Base-by-base conservation (phyloP, 2,329 filamentous ascomycete genomes). In the Chaetothyriales sp. region DNA sequence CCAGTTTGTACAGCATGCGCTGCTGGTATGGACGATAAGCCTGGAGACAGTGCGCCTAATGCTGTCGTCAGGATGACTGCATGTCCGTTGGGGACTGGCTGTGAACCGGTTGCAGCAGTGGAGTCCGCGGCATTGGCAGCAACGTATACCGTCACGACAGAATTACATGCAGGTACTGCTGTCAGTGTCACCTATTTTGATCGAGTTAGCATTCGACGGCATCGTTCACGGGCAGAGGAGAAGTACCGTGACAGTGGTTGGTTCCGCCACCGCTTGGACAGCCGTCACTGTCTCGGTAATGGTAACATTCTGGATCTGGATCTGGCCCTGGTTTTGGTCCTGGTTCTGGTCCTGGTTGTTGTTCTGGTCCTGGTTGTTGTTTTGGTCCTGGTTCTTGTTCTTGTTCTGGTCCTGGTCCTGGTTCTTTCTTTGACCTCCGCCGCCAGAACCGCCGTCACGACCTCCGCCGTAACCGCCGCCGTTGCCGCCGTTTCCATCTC, bases 11-110 rank as follows among this genome's bases (percentile, higher is more conserved):
- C 48, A 2, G 57, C 57, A 15, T 56, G 49, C 9, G 55, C 43
- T 12, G 53, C 53, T 18, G 57, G 57, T 20, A 59, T 57, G 8
- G 54, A 57, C 7, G 57, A 56, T 7, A 56, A 51, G 36, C 57
- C 57, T 18, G 49, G 54, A 15, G 39, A 50, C 15, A 57, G 51
- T 15, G 54, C 54, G 8, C 49, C 50, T 9, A 45, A 47, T 39
- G 39, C 25, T 8, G 49, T 50, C 1, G 51, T 55, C 45, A 49
- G 48, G 19, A 52, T 25, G 5, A 51, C 49, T 19, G 54, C 54
- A 26, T 49, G 39, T 28, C 52, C 54, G 20, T 49, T 5, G 12
- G 50, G 44, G 10, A 39, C 32, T 39, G 32, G 32, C 32, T 39
- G 32, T 39, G 32, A 39, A 9, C 32, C 32, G 1, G 32, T 39